Evolutionary conservation across 2,329 filamentous ascomycete genomes (phyloP).

Genomic region (Cercospora janseana): DNA sequence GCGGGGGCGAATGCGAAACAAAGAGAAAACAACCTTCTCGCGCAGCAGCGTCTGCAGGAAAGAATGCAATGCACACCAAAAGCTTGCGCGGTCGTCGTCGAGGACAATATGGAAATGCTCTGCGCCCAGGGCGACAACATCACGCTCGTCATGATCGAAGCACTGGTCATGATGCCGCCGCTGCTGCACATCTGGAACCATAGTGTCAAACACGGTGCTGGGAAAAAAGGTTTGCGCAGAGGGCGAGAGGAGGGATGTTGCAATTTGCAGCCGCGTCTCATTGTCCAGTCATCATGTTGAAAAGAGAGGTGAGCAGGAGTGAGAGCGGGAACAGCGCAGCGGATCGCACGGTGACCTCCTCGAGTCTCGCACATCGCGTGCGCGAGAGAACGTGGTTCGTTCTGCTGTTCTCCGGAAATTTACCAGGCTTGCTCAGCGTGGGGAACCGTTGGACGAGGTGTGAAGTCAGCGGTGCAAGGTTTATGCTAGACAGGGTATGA

Average conservation of each 20-base stretch:
- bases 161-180: neutral
- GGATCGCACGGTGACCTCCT: neutral
- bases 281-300: neutral
- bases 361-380: constrained; percentile 12
- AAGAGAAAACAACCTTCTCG: neutral
- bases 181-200: neutral
- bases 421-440: neutral
- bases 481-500: constrained; percentile 2
- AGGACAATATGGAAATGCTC: constrained; percentile 4
- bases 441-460: constrained; percentile 5
- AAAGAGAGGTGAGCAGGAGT: neutral
- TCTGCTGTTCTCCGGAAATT: too few relatives aligned
- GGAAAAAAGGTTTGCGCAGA: neutral
- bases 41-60: neutral
- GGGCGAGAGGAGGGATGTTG: neutral
- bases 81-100: constrained; percentile 5
- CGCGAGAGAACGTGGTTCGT: neutral
- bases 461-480: neutral
- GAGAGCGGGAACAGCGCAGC: neutral
- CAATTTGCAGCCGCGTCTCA: neutral
- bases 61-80: constrained; percentile 12
- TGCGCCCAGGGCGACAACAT: neutral
- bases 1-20: neutral
- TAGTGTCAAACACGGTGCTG: constrained; percentile 1
- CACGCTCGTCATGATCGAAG: neutral